Evolutionary conservation across 1,284 basidiomycete species (phyloP), one percentile per base, ranked within the genome.

Genomic region (Schizophyllum commune): DNA sequence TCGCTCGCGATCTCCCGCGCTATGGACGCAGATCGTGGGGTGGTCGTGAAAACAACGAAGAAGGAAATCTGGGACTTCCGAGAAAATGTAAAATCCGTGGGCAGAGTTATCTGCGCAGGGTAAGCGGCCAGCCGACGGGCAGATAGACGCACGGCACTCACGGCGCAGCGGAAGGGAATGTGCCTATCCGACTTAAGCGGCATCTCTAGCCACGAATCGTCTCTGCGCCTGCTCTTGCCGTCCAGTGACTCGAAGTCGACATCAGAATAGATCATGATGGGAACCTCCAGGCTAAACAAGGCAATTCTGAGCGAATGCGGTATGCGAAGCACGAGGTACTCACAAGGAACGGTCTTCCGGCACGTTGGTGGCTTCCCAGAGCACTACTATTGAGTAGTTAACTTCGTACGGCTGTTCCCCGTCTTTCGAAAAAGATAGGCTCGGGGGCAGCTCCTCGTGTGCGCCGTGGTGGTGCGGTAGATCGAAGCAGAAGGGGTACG

Each of bases 1-100:
- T 89, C 86, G 3, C 83, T 69, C 8, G 86, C 82, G 39, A 89
- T 85, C 67, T 89, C 86, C 59, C 77, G 79, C 6, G 83, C 79
- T 52, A 88, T 73, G 17, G 71, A 66, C 0, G 75, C 69, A 17
- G 81, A 84, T 51, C 82, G 77, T 17, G 83, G 82, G 6, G 72
- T 80, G 20, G 88, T 88, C 13, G 82, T 81, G 70, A 88, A 89
- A 27, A 89, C 83, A 55, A 88, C 85, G 67, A 84, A 89, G 68
- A 83, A 89, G 22, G 86, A 82, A 60, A 89, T 79, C 27, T 79
- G 78, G 13, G 77, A 78, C 33, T 76, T 70, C 11, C 86, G 84
- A 64, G 81, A 75, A 72, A 88, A 88, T 6, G 78, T 78, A 9
- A 81, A 75, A 9, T 81, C 77, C 47, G 77, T 79, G 17, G 87